These are phyloP conservation scores for Tinospora cordifolia DNA, from an alignment of 164 flowering plant genomes.

Conservation along the genomic window DNA sequence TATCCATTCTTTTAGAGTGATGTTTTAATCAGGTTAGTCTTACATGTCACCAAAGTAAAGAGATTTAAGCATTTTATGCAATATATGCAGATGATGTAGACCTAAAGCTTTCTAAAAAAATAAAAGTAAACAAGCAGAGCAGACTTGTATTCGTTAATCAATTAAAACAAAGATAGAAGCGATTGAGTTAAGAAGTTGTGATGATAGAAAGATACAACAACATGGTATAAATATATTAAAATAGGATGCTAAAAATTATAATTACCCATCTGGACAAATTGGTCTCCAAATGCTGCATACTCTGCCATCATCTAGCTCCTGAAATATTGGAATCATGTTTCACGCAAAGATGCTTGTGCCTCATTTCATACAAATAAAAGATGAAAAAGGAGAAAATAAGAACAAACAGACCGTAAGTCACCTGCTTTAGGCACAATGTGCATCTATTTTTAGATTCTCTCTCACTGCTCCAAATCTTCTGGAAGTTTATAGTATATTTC, in stretches of 20 bases:
- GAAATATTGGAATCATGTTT: slow-evolving; percentile 4
- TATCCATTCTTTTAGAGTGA: neutral
- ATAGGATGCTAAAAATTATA: neutral
- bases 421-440: slow-evolving; percentile 76
- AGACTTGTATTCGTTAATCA: neutral
- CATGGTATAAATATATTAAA: neutral
- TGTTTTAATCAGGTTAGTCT: neutral
- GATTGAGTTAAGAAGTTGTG: neutral
- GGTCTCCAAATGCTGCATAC: slow-evolving; percentile 93
- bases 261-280: slow-evolving; percentile 89
- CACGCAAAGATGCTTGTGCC: neutral
- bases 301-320: slow-evolving; percentile 49
- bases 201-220: neutral
- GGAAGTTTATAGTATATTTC: slow-evolving; percentile 59
- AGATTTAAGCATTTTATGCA: neutral
- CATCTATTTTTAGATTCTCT: slow-evolving; percentile 55
- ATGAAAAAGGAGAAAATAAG: slow-evolving; percentile 5
- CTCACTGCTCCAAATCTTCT: slow-evolving; percentile 91
- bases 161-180: neutral
- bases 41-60: neutral
- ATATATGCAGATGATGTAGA: neutral
- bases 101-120: neutral
- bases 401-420: slow-evolving; percentile 10
- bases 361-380: neutral
- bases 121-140: neutral